Percentiles rank a stretch among this genome's conserved stretches.
Conservation (phyloP, 345 rosid genomes). For the Camelina neglecta region DNA sequence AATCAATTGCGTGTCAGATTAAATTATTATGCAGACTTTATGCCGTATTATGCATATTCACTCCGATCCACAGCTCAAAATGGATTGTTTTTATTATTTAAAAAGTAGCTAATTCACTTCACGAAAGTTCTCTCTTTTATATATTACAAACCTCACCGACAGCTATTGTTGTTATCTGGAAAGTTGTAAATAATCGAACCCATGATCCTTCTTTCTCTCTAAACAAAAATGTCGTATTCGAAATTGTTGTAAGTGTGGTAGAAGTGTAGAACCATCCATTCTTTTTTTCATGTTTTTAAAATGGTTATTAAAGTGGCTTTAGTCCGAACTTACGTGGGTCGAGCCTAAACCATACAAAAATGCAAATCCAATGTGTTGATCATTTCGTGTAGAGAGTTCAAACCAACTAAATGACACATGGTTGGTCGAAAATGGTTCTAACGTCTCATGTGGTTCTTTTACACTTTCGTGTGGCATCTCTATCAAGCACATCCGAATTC, state of each 20-base stretch:
- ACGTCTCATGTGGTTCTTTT: constrained; percentile 14
- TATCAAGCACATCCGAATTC: background rate
- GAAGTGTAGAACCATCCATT: constrained; percentile 25
- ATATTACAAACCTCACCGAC: constrained; percentile 33
- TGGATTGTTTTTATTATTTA: background rate
- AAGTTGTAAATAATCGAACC: constrained; percentile 32
- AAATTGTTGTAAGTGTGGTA: background rate
- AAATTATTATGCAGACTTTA: constrained; percentile 32
- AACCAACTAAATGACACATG: constrained; percentile 9
- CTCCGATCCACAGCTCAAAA: constrained; percentile 21
- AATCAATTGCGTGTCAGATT: constrained; percentile 29
- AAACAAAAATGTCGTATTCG: constrained; percentile 10
- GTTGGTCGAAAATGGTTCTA: constrained; percentile 12
- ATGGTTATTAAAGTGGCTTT: constrained; percentile 25
- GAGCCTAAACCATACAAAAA: constrained; percentile 13
- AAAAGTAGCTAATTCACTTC: background rate
- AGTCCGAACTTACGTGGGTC: constrained; percentile 18
- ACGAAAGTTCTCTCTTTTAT: constrained; percentile 21
- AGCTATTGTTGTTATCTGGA: constrained; percentile 35
- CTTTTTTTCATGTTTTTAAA: constrained; percentile 16
- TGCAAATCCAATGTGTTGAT: background rate
- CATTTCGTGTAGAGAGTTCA: constrained; percentile 1
- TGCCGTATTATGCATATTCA: constrained; percentile 8
- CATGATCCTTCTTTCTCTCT: constrained; percentile 18
- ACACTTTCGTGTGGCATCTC: constrained; percentile 12